Percentiles rank a stretch among this genome's conserved stretches.
Evolutionary conservation across 1,284 basidiomycete genomes (phyloP).

Genomic region (Hemileia vastatrix): DNA sequence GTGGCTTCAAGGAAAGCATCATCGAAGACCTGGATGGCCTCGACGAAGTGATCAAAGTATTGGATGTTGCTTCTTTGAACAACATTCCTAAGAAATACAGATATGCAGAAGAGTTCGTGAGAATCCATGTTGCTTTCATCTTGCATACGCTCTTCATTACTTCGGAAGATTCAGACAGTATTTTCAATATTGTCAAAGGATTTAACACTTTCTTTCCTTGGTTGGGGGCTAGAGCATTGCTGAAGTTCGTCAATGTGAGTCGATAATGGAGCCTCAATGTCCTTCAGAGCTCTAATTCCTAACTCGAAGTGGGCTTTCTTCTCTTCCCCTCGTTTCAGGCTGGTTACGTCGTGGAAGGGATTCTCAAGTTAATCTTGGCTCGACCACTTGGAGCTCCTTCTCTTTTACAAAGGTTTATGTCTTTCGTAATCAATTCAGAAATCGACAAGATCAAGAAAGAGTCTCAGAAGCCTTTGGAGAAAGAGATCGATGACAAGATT

Average conservation of each 20-base stretch:
- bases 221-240: too few relatives aligned
- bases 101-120: constrained; percentile 34
- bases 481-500: constrained; percentile 34
- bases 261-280: too few relatives aligned
- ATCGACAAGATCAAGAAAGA: constrained; percentile 36
- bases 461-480: constrained; percentile 34
- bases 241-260: too few relatives aligned
- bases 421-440: constrained; percentile 36
- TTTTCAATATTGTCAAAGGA: constrained; percentile 38
- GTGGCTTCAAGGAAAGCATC: constrained; percentile 38
- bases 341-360: constrained; percentile 36
- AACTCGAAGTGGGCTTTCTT: too few relatives aligned
- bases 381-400: constrained; percentile 40
- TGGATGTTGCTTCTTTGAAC: constrained; percentile 26
- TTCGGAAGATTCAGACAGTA: constrained; percentile 30
- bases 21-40: constrained; percentile 42
- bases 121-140: constrained; percentile 37
- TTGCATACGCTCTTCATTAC: constrained; percentile 38
- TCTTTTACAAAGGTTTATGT: constrained; percentile 38
- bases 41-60: constrained; percentile 32
- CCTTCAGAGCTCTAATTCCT: too few relatives aligned
- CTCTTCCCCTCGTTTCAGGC: not conserved
- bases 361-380: constrained; percentile 39
- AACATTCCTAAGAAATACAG: constrained; percentile 14
- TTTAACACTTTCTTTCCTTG: too few relatives aligned